Base-by-base conservation (phyloP, 208 protist genomes). In the Acanthamoeba polyphaga region DNA sequence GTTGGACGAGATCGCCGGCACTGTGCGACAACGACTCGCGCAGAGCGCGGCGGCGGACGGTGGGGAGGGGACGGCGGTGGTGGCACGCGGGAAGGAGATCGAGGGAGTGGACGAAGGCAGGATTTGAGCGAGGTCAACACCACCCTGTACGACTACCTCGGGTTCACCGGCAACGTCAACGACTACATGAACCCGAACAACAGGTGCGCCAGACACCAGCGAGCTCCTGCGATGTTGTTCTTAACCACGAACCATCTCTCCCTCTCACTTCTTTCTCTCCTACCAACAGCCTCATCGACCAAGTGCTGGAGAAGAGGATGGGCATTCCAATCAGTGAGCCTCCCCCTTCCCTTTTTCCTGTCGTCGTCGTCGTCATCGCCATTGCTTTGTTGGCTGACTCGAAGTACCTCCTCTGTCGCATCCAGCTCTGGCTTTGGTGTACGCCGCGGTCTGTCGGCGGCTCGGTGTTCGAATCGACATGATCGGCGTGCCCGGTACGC, bases 131-230 rank as follows among this genome's bases (percentile, higher is more conserved):
- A 22, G 70, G 70, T 78, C 32, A 78, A 78, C 29, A 29, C 70
- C 32, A 46, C 34, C 8, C 70, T 78, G 8, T 78, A 78, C 70
- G 12, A 29, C 70, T 29, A 46, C 29, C 70, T 78, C 32, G 32
- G 70, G 32, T 78, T 78, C 70, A 27, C 29, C 34, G 32, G 32
- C 70, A 78, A 78, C 70, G 70, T 78, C 70, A 49, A 78, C 70
- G 70, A 78, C 70, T 78, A 78, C 70, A 78, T 78, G 70, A 78
- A 78, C 7, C 70, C 70, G n/a, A 78, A 49, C 70, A 78, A 78
- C 70, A 72, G 66, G 66, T 72, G n/a, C 29, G 17, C 46, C 46
- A 51, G 12, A 51, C 46, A 68, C 22, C 62, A 22, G 17, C 62
- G 17, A 29, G 17, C 62, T n/a, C 62, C 1, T 29, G 62, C 29